Conservation (phyloP, 2,329 filamentous ascomycete species). For the Zasmidium cellare region DNA sequence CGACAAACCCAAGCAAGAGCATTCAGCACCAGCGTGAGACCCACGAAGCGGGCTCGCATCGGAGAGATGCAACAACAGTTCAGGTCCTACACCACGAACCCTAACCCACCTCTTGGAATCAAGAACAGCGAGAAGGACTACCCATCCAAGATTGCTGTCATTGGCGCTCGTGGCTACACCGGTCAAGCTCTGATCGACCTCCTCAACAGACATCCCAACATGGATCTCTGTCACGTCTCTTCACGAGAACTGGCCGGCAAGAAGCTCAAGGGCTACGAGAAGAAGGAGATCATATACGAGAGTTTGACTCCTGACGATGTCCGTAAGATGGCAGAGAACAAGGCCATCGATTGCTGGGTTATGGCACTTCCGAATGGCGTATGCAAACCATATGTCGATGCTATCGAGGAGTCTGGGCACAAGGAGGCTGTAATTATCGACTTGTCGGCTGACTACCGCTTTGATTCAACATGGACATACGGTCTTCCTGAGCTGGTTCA, state of each 20-base stretch:
- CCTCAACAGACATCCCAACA: slow-evolving; percentile 81
- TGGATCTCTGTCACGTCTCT: slow-evolving; percentile 88
- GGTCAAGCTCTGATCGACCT: slow-evolving; percentile 87
- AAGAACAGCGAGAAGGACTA: slow-evolving; percentile 82
- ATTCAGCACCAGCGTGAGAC: slow-evolving; percentile 62
- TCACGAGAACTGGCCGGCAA: slow-evolving; percentile 89
- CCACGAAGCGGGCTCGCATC: slow-evolving; percentile 13
- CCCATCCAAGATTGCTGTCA: slow-evolving; percentile 78
- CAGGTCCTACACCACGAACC: slow-evolving; percentile 66
- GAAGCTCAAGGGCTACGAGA: slow-evolving; percentile 84
- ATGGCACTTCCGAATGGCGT: slow-evolving; percentile 96
- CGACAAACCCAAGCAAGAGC: slow-evolving; percentile 61
- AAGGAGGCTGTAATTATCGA: slow-evolving; percentile 78
- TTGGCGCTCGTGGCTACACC: slow-evolving; percentile 91
- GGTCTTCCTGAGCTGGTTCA: slow-evolving; percentile 83
- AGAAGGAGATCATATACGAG: slow-evolving; percentile 89
- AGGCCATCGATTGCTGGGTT: slow-evolving; percentile 92
- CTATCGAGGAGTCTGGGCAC: slow-evolving; percentile 70
- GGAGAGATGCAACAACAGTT: slow-evolving; percentile 20
- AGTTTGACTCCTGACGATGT: slow-evolving; percentile 87
- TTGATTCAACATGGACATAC: slow-evolving; percentile 83
- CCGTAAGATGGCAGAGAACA: slow-evolving; percentile 76
- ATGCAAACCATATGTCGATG: slow-evolving; percentile 90
- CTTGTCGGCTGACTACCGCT: slow-evolving; percentile 94
- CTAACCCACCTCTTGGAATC: slow-evolving; percentile 84